Percentiles rank a stretch among this genome's conserved stretches.
phyloP scores from a whole-genome alignment of 2,329 filamentous ascomycete species.

The Fusarium kyushuense region DNA sequence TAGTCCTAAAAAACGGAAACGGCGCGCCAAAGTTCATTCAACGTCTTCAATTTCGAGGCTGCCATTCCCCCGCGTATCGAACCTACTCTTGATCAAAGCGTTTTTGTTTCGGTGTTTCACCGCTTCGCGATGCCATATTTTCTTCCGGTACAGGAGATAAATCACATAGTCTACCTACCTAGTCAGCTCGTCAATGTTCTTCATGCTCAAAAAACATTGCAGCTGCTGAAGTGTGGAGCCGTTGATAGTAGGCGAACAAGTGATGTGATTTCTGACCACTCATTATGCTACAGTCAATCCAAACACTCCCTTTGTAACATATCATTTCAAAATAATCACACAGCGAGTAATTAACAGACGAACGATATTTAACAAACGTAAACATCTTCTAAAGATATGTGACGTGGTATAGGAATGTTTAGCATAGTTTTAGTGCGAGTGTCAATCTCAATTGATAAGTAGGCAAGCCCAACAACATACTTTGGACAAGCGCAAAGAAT shows the following conservation, averaged over 20 bases:
- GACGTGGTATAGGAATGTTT: not conserved
- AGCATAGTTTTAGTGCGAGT: not conserved
- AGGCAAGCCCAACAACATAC: not conserved
- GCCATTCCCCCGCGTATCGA: constrained; percentile 1
- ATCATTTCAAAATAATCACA: not conserved
- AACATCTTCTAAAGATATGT: not conserved
- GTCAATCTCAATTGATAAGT: too few relatives aligned
- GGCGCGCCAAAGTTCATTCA: not conserved
- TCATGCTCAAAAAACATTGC: not conserved
- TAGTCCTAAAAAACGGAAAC: not conserved
- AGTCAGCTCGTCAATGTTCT: not conserved
- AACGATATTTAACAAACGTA: not conserved
- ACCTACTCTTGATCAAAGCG: constrained; percentile 28
- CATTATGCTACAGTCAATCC: not conserved
- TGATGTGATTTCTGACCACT: not conserved
- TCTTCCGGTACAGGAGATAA: not conserved
- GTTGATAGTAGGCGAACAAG: not conserved
- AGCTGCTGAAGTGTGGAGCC: constrained; percentile 7
- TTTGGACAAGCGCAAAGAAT: not conserved
- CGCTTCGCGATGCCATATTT: constrained; percentile 1
- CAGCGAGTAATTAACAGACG: not conserved
- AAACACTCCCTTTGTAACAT: not conserved
- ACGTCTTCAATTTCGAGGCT: constrained; percentile 15
- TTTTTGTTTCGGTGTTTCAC: constrained; percentile 28
- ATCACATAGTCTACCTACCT: not conserved